Evolutionary conservation across 2,329 filamentous ascomycete species (phyloP).

Genomic region (Aspergillus versicolor): DNA sequence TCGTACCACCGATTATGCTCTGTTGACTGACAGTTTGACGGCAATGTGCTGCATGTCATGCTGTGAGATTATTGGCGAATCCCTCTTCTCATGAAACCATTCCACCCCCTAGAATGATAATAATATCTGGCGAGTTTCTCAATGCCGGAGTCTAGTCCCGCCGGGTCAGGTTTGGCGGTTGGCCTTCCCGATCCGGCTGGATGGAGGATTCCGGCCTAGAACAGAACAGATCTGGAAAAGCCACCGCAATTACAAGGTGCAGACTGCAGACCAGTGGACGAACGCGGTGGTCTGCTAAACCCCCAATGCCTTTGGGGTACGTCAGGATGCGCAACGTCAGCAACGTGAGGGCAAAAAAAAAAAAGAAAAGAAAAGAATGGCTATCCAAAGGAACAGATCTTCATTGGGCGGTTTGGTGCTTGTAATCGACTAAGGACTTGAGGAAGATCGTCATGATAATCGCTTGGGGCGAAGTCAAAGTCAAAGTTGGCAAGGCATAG

Average conservation of each 20-base stretch:
- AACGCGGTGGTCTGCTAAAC: background rate
- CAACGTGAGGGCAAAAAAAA: background rate
- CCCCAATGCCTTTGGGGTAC: background rate
- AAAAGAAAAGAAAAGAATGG: constrained; percentile 1
- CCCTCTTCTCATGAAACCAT: background rate
- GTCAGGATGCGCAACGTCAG: background rate
- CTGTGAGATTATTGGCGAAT: background rate
- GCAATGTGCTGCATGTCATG: background rate
- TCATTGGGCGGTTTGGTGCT: background rate
- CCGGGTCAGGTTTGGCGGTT: constrained; percentile 2
- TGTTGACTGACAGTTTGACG: constrained; percentile 16
- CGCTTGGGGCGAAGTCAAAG: background rate
- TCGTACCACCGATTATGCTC: constrained; percentile 22
- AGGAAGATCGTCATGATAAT: background rate
- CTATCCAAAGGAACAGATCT: constrained; percentile 5
- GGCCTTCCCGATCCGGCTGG: constrained; percentile 28
- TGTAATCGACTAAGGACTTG: background rate
- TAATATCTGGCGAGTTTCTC: background rate
- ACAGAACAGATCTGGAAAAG: constrained; percentile 7
- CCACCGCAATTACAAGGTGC: constrained; percentile 16
- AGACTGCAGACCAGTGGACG: background rate
- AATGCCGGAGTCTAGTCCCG: constrained; percentile 2
- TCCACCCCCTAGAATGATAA: background rate
- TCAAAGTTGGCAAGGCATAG: background rate
- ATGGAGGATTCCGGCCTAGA: constrained; percentile 19